Conservation (phyloP, 176 grass and related monocot species). For the Phoenix dactylifera region DNA sequence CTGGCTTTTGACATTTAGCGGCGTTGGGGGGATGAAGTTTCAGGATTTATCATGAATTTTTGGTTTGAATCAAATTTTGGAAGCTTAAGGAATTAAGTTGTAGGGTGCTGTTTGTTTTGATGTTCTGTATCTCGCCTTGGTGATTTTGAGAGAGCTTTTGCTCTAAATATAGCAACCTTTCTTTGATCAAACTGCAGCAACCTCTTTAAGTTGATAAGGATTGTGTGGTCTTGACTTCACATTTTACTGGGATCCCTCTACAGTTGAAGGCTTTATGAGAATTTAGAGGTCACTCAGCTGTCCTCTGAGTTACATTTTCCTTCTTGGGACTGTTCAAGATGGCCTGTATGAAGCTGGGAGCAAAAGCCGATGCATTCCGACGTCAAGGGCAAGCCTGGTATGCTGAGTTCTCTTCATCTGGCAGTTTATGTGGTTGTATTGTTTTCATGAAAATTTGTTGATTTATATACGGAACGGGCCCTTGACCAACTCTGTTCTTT, state of each 20-base stretch:
- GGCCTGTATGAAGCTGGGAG: slow-evolving; percentile 64
- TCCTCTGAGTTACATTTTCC: too few relatives aligned
- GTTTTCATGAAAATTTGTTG: neutral
- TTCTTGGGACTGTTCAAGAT: slow-evolving; percentile 21
- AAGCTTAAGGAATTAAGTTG: neutral
- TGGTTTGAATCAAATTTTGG: neutral
- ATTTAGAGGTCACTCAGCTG: too few relatives aligned
- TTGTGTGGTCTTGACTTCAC: too few relatives aligned
- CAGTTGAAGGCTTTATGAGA: too few relatives aligned
- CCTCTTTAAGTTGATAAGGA: too few relatives aligned
- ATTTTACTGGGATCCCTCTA: too few relatives aligned
- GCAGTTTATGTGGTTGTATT: slow-evolving; percentile 13
- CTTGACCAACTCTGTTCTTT: too few relatives aligned
- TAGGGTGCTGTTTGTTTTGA: neutral
- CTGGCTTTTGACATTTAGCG: slow-evolving; percentile 22
- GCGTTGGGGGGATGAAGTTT: neutral
- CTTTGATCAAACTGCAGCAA: too few relatives aligned
- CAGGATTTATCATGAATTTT: neutral
- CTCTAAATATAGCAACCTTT: too few relatives aligned
- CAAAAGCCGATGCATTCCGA: slow-evolving; percentile 57
- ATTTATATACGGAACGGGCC: too few relatives aligned
- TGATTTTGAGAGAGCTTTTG: too few relatives aligned
- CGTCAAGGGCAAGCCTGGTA: slow-evolving; percentile 69
- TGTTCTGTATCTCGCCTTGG: neutral
- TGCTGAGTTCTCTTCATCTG: slow-evolving; percentile 14